These are phyloP conservation scores for Iris macrosiphon DNA, from an alignment of 106 monocot species.

Conservation along the genomic window DNA sequence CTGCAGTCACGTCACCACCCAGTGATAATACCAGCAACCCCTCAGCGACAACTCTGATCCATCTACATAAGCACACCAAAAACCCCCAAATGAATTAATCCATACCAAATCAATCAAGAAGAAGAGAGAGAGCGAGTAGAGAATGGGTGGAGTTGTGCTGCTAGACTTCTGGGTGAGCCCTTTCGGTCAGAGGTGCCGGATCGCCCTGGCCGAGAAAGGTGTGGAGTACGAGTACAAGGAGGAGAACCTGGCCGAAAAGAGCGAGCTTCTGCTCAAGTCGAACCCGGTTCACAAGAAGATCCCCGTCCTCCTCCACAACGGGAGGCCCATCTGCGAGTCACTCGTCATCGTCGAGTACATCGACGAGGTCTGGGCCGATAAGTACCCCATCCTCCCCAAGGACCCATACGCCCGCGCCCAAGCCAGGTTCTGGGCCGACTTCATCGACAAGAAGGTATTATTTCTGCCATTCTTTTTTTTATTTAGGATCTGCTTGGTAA, in stretches of 20 bases:
- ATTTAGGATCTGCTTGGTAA: not conserved
- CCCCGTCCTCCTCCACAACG: constrained; percentile 42
- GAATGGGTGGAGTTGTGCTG: constrained; percentile 11
- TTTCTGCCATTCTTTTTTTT: not conserved
- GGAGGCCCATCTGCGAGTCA: constrained; percentile 41
- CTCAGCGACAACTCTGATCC: too few relatives aligned
- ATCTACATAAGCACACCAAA: too few relatives aligned
- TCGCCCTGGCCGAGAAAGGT: constrained; percentile 40
- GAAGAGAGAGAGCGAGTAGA: too few relatives aligned
- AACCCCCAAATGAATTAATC: too few relatives aligned
- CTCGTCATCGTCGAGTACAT: constrained; percentile 40
- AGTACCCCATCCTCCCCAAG: constrained; percentile 13
- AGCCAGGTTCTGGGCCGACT: constrained; percentile 28
- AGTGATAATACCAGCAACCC: too few relatives aligned
- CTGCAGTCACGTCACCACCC: too few relatives aligned
- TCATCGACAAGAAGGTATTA: constrained; percentile 23
- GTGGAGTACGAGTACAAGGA: constrained; percentile 38
- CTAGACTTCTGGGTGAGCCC: constrained; percentile 35
- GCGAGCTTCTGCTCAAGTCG: constrained; percentile 19
- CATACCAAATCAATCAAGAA: too few relatives aligned
- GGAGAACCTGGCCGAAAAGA: constrained; percentile 28
- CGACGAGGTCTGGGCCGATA: constrained; percentile 27
- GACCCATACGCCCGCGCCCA: constrained; percentile 15
- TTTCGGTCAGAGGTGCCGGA: constrained; percentile 24
- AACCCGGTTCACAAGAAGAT: constrained; percentile 46